Conservation (phyloP, 345 rosid species). For the thale cress (Arabidopsis thaliana) region DNA sequence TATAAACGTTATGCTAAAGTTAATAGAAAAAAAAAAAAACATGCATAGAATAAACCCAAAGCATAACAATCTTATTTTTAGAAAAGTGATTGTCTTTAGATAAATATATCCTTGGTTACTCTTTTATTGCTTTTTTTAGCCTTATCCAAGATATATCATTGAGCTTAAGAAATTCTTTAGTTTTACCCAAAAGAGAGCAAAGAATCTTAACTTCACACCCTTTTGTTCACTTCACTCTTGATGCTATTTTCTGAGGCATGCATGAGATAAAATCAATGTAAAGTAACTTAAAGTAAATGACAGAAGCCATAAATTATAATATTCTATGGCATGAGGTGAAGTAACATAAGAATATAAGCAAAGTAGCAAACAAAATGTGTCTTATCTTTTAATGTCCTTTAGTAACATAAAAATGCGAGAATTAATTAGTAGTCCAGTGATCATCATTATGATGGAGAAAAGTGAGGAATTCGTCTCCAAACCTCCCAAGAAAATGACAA, state of each 20-base stretch:
- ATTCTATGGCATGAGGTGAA: conserved; percentile 20
- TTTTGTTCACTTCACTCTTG: conserved; percentile 50
- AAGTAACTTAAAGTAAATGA: conserved; percentile 30
- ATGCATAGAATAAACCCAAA: background rate
- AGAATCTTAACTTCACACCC: conserved; percentile 36
- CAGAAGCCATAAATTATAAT: conserved; percentile 34
- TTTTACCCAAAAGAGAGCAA: conserved; percentile 39
- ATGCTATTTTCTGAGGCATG: background rate
- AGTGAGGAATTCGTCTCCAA: background rate
- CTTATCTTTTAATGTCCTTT: background rate
- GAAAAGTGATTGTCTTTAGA: conserved; percentile 2
- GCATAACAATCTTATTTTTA: background rate
- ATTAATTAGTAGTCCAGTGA: conserved; percentile 9
- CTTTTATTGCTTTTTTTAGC: background rate
- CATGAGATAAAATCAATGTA: background rate
- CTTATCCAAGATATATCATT: conserved; percentile 8
- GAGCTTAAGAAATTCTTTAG: conserved; percentile 19
- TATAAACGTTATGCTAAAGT: background rate
- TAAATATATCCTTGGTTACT: conserved; percentile 14
- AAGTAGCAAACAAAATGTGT: conserved; percentile 35
- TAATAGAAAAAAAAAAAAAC: background rate
- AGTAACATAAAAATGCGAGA: background rate
- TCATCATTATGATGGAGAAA: background rate
- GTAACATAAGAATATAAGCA: conserved; percentile 44
- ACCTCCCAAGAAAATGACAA: background rate